phyloP scores from a whole-genome alignment of 441 rosid genomes.

The Arabidopsis hybrid region DNA sequence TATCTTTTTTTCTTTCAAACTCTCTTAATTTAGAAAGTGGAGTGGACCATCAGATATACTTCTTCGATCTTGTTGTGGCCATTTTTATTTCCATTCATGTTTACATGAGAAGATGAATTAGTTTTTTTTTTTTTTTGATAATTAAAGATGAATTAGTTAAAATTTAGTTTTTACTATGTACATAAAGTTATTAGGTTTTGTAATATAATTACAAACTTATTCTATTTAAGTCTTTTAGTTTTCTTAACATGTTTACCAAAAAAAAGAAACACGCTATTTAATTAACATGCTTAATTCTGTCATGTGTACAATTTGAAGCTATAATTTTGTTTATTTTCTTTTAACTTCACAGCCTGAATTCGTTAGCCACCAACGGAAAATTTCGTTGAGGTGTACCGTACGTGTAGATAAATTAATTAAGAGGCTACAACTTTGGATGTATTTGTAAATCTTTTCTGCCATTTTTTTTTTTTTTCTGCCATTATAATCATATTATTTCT shows the following conservation, averaged over 20 bases:
- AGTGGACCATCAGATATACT: not conserved
- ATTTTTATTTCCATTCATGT: not conserved
- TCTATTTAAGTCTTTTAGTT: not conserved
- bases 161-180: not conserved
- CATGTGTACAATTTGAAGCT: not conserved
- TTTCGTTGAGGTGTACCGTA: slow-evolving; percentile 29
- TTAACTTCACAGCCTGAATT: not conserved
- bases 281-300: not conserved
- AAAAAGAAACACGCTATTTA: not conserved
- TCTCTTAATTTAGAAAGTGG: not conserved
- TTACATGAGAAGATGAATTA: not conserved
- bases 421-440: slow-evolving; percentile 3
- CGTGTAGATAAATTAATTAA: slow-evolving; percentile 3
- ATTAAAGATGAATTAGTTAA: not conserved
- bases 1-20: not conserved
- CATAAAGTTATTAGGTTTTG: not conserved
- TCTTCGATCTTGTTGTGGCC: not conserved
- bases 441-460: slow-evolving; percentile 11
- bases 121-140: too few species aligned
- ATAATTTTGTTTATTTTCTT: not conserved
- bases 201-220: not conserved
- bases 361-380: slow-evolving; percentile 29
- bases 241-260: too few species aligned
- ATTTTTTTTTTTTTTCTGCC: too few species aligned
- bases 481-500: not conserved